phyloP scores from a whole-genome alignment of 2,329 filamentous ascomycete species.

The Aspergillus sclerotialis region DNA sequence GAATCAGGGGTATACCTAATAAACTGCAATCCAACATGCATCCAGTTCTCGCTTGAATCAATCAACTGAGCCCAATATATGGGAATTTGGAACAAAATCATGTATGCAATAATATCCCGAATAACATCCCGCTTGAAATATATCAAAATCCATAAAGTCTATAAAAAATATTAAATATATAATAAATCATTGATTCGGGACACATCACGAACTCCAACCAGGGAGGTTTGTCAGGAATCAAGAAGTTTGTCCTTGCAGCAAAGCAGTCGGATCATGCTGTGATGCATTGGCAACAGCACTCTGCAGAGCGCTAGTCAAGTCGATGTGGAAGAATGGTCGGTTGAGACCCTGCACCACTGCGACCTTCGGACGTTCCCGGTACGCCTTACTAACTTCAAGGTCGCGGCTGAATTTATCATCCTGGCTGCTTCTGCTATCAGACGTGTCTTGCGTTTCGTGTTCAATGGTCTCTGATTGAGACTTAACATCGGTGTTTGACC shows the following conservation, averaged over 20 bases:
- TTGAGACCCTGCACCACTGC: constrained; percentile 80
- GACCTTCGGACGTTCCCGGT: constrained; percentile 32
- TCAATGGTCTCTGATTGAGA: constrained; percentile 22
- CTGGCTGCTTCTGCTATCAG: constrained; percentile 21
- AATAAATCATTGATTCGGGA: background rate
- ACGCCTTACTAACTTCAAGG: constrained; percentile 43
- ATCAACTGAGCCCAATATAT: no score
- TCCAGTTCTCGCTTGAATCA: no score
- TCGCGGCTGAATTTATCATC: constrained; percentile 39
- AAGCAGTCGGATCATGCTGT: constrained; percentile 12
- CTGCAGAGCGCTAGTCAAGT: constrained; percentile 81
- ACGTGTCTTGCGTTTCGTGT: constrained; percentile 24
- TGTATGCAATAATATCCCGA: background rate
- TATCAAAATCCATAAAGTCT: constrained; percentile 1
- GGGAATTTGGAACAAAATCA: no score
- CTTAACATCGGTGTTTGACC: no score
- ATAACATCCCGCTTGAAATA: background rate
- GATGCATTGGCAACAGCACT: constrained; percentile 76
- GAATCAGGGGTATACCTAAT: background rate
- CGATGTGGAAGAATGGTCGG: constrained; percentile 86
- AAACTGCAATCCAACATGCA: no score
- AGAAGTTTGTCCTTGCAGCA: background rate
- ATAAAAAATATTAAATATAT: background rate
- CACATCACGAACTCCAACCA: constrained; percentile 1
- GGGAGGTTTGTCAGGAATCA: constrained; percentile 1